Evolutionary conservation across 129 eudicot species (phyloP), one percentile per base, ranked within the genome.

Genomic region (Kitagawia praeruptora): DNA sequence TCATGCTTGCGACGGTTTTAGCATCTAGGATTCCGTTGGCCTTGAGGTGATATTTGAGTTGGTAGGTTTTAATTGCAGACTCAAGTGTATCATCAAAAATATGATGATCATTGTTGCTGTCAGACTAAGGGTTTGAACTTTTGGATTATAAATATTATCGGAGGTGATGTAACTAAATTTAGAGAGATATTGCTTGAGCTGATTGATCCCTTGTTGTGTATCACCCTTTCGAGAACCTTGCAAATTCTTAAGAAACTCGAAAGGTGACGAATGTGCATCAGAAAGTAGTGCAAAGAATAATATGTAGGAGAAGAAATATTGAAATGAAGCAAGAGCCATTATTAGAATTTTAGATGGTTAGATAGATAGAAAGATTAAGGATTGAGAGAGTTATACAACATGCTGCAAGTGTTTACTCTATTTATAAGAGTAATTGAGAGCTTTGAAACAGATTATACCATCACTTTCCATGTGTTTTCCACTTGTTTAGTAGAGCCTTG

Each of bases 171-270:
- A 83, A 64, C 82, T 83, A 74, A 73, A 83, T 14, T 47, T 25
- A 37, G 69, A 27, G 63, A 79, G 82, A 67, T 78, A 83, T 44
- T n/a, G 31, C 42, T 79, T 83, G 79, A 83, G 86, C 9, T 79
- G 70, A 51, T 67, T 54, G 7, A 83, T 16, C 3, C 80, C 82
- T 75, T 79, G 67, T 7, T 16, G 25, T n/a, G n/a, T 74, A 27
- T 47, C 51, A 47, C 82, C 86, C 61, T 83, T 83, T 16, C 75
- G 86, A 39, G 46, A 46, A 27, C 86, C 82, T 64, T 83, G 40
- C 31, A 83, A 10, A 58, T 79, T 66, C 47, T 79, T 79, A 25
- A 83, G 56, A 73, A 83, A 83, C 41, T 67, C 73, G 37, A 67
- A 67, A 4, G 73, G 73, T 31, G 73, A 67, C 0, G 73, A 10